Percentiles rank a stretch among this genome's conserved stretches.
These are phyloP conservation scores for Solanum tarapatanum DNA, from an alignment of 257 asterid species.

Conservation along the genomic window DNA sequence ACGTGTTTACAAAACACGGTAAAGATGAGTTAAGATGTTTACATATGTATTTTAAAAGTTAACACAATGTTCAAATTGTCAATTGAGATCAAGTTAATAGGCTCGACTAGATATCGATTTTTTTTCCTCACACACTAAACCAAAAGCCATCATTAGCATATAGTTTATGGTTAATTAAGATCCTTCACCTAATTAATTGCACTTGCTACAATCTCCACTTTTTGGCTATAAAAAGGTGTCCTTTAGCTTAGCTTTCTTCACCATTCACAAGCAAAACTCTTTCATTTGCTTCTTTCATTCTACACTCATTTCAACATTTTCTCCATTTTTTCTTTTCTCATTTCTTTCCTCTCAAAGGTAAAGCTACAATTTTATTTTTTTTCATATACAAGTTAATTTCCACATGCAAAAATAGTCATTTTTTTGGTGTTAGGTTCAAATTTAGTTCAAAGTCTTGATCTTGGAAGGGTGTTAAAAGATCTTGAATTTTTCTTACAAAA, in stretches of 20 bases:
- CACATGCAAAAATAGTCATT: not conserved
- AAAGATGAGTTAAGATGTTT: too few species aligned
- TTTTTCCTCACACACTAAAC: not conserved
- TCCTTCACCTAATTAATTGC: not conserved
- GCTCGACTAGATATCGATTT: too few species aligned
- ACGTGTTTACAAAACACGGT: too few species aligned
- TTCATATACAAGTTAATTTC: not conserved
- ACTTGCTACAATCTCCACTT: not conserved
- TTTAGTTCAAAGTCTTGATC: not conserved
- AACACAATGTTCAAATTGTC: too few species aligned
- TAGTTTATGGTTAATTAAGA: not conserved
- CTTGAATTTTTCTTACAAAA: not conserved
- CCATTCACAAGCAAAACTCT: not conserved
- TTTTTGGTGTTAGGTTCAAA: not conserved
- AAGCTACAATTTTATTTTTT: not conserved
- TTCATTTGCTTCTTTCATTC: not conserved
- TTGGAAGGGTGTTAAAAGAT: not conserved
- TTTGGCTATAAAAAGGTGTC: not conserved
- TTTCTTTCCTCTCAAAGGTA: not conserved
- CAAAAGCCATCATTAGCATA: not conserved
- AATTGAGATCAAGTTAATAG: too few species aligned
- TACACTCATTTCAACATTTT: not conserved
- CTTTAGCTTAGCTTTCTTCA: not conserved
- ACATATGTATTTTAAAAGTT: too few species aligned
- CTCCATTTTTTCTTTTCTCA: not conserved